A percentile compares a stretch with the other conserved stretches of the same genome.
phyloP scores from a whole-genome alignment of 306 rosid genomes.

The Hippophae gyantsensis region DNA sequence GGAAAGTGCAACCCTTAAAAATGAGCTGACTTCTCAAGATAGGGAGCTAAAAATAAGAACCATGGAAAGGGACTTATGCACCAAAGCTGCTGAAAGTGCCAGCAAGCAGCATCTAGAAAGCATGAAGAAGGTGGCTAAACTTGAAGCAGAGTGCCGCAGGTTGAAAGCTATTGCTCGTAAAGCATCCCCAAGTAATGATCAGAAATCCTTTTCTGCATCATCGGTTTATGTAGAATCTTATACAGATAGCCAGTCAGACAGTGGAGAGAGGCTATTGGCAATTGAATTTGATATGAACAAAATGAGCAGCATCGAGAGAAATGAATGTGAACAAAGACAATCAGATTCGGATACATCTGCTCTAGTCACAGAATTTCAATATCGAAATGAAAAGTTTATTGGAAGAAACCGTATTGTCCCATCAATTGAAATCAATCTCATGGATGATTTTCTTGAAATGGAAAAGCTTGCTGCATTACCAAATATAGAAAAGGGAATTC shows the following conservation, averaged over 20 bases:
- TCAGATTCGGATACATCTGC: slow-evolving; percentile 33
- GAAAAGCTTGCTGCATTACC: slow-evolving; percentile 66
- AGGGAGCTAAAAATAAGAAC: slow-evolving; percentile 46
- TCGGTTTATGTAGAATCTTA: slow-evolving; percentile 41
- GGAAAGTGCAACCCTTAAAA: slow-evolving; percentile 46
- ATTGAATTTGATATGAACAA: slow-evolving; percentile 31
- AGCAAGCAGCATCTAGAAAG: slow-evolving; percentile 66
- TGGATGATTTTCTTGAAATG: slow-evolving; percentile 95
- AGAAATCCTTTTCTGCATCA: slow-evolving; percentile 33
- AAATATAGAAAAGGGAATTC: slow-evolving; percentile 28
- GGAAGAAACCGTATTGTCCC: slow-evolving; percentile 29
- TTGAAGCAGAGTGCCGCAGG: slow-evolving; percentile 67
- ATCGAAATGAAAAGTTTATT: slow-evolving; percentile 23
- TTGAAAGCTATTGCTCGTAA: slow-evolving; percentile 42
- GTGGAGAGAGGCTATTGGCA: slow-evolving; percentile 40
- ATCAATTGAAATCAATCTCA: slow-evolving; percentile 57
- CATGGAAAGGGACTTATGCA: slow-evolving; percentile 59
- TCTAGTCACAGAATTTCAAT: slow-evolving; percentile 26
- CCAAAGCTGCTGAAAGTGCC: slow-evolving; percentile 71
- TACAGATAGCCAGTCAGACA: slow-evolving; percentile 54
- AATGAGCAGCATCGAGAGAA: slow-evolving; percentile 25
- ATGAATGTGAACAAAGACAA: slow-evolving; percentile 30
- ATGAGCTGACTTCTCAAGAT: slow-evolving; percentile 45
- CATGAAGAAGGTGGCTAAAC: slow-evolving; percentile 59
- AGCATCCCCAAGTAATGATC: slow-evolving; percentile 28